Evolutionary conservation across 257 asterid species (phyloP), one percentile per base, ranked within the genome.

Genomic region (Sherardia arvensis): DNA sequence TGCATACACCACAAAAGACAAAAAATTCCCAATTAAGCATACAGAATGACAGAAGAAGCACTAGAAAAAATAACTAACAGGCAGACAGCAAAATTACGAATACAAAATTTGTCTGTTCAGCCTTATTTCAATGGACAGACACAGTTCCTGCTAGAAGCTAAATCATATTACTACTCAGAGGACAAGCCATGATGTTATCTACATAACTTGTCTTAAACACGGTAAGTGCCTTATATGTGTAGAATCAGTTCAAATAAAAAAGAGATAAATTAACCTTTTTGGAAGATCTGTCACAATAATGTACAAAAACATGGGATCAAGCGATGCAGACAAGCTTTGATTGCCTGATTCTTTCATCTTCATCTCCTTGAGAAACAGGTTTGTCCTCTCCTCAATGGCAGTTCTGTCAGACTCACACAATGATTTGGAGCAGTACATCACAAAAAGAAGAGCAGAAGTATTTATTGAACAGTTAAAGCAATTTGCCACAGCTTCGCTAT

Each of bases 211-310:
- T 12, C 60, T 54, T 9, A 60, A 33, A 23, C 14, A 61, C 0
- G 9, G 38, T 21, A 38, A 26, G 29, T 38, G 10, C 21, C 33
- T 34, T 18, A 40, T 21, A 34, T 60, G 26, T 8, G 8, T 1
- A 40, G 17, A 29, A 61, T 12, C 28, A 21, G 28, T 22, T 32
- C 15, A 49, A 49, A 17, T 22, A 48, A 2, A 1, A 53, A 53
- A 7, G 28, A 65, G 61, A 36, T 47, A 33, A 27, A 38, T 23
- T 28, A 12, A 92, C 99, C 99, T 85, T 77, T 89, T 92, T n/a
- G 99, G 99, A 67, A 92, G 82, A 82, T 85, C 96, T 66, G 99
- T 97, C 82, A 89, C 95, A 74, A 89, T 81, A 75, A 92, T 64
- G 76, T 78, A 92, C 26, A 87, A 68, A 71, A 87, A 49, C 64